Evolutionary conservation across 1,139 yeast species (phyloP).

Genomic region (Yamadazyma sp.): DNA sequence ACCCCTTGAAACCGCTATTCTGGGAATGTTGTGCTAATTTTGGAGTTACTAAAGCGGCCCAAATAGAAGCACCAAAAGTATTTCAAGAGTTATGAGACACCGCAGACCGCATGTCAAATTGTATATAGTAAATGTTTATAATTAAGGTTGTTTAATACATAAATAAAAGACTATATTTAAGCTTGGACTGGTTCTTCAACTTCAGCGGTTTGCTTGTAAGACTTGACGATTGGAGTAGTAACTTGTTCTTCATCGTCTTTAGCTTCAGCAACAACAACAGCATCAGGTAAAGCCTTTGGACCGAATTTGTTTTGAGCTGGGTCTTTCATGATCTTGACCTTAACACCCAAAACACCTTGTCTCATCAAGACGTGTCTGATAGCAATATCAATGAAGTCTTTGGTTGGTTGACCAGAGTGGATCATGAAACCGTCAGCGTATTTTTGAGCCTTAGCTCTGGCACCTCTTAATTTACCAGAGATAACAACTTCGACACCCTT

Average conservation of each 20-base stretch:
- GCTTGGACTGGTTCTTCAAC: slow-evolving; percentile 27
- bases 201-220: slow-evolving; percentile 47
- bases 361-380: slow-evolving; percentile 99
- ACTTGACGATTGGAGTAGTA: slow-evolving; percentile 82
- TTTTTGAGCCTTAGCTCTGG: slow-evolving; percentile 99
- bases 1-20: too few relatives aligned
- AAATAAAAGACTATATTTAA: background rate
- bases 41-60: too few relatives aligned
- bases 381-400: slow-evolving; percentile 97
- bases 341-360: slow-evolving; percentile 99
- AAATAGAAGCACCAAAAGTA: too few relatives aligned
- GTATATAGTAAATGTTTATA: too few relatives aligned
- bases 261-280: slow-evolving; percentile 90
- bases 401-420: slow-evolving; percentile 99
- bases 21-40: too few relatives aligned
- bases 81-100: too few relatives aligned
- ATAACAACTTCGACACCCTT: slow-evolving; percentile 99
- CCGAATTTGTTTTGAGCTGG: slow-evolving; percentile 91
- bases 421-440: slow-evolving; percentile 99
- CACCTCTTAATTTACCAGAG: slow-evolving; percentile 99
- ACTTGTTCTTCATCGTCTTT: slow-evolving; percentile 87
- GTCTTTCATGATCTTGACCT: slow-evolving; percentile 99
- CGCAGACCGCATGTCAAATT: too few relatives aligned
- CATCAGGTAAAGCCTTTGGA: slow-evolving; percentile 94
- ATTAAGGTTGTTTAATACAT: background rate